These are phyloP conservation scores for Pterocarpus macrocarpus DNA, from an alignment of 306 rosid species.

Conservation along the genomic window DNA sequence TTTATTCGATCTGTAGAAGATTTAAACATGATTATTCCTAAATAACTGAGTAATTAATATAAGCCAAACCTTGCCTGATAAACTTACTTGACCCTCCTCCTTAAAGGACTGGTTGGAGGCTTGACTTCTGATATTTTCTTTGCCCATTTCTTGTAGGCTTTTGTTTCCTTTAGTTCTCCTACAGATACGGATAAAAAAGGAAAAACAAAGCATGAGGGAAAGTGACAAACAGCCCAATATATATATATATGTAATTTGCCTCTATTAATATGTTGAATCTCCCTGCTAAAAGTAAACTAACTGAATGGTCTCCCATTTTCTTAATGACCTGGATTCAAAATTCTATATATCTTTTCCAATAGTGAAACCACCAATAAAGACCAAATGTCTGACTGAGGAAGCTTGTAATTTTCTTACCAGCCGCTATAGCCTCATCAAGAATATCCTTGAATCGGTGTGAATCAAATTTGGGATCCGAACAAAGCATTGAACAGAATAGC, in stretches of 20 bases:
- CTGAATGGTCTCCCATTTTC: neutral
- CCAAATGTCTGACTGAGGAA: conserved; percentile 17
- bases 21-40: conserved; percentile 25
- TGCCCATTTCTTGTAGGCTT: conserved; percentile 80
- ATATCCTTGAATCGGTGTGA: conserved; percentile 73
- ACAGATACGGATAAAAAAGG: neutral
- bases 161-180: conserved; percentile 83
- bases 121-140: conserved; percentile 76
- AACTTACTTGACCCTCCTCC: conserved; percentile 49
- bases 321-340: conserved; percentile 9
- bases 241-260: neutral
- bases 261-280: conserved; percentile 1
- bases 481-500: conserved; percentile 79
- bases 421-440: conserved; percentile 65
- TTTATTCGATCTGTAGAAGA: conserved; percentile 44
- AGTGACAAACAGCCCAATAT: conserved; percentile 11
- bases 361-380: conserved; percentile 36
- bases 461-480: conserved; percentile 76
- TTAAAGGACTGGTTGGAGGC: conserved; percentile 88
- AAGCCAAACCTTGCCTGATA: conserved; percentile 16
- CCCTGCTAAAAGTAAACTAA: conserved; percentile 2
- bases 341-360: neutral
- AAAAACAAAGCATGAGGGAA: conserved; percentile 4
- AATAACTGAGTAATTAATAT: neutral
- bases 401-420: conserved; percentile 57